Evolutionary conservation across 257 asterid species (phyloP).

Genomic region (Jaltomata sinuosa): DNA sequence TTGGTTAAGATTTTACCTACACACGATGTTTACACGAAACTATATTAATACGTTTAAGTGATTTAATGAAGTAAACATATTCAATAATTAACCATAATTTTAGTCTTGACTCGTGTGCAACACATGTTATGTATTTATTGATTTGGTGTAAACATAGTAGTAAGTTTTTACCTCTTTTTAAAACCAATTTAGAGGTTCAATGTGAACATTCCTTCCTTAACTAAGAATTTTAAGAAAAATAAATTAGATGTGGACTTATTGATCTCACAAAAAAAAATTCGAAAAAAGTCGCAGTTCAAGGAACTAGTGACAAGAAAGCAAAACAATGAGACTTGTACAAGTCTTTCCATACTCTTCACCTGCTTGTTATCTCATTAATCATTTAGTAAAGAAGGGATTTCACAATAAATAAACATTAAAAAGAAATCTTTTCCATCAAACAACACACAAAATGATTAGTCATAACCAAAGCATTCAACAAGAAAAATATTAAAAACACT

Average conservation of each 20-base stretch:
- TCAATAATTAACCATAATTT: background rate
- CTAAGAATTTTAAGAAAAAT: background rate
- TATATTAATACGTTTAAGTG: background rate
- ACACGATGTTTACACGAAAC: background rate
- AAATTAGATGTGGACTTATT: background rate
- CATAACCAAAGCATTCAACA: background rate
- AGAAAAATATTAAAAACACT: background rate
- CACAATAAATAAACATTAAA: background rate
- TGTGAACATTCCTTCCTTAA: background rate
- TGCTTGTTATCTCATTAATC: background rate
- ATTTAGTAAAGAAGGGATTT: background rate
- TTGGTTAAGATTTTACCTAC: background rate
- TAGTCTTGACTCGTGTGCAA: background rate
- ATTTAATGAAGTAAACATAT: background rate
- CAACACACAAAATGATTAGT: background rate
- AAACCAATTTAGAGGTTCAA: background rate
- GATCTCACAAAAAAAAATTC: background rate
- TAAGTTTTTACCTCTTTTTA: background rate
- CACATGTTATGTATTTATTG: background rate
- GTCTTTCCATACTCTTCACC: background rate
- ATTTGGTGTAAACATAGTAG: accelerated
- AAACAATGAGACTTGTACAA: background rate
- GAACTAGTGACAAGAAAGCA: background rate
- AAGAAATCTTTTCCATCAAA: background rate
- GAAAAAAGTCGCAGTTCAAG: background rate